Evolutionary conservation across 2,329 filamentous ascomycete species (phyloP).

Genomic region (Ciborinia camelliae): DNA sequence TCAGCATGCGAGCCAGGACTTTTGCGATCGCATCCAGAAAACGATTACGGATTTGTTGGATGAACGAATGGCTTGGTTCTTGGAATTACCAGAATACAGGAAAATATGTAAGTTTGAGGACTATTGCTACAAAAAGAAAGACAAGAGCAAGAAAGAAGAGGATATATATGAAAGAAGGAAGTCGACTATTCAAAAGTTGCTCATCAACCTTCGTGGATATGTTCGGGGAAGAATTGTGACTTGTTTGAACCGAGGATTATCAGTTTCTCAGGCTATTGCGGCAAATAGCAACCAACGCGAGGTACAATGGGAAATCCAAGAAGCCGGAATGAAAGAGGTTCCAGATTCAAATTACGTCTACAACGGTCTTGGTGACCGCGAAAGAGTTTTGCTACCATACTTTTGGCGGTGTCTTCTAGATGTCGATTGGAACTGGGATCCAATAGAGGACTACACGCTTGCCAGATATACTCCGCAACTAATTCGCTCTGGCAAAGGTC

Average conservation of each 20-base stretch:
- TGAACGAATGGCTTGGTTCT: conserved; percentile 41
- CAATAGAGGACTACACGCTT: neutral
- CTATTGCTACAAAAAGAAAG: conserved; percentile 12
- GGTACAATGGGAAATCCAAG: neutral
- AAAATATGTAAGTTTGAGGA: conserved; percentile 33
- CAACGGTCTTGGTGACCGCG: neutral
- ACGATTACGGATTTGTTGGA: conserved; percentile 38
- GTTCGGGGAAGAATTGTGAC: conserved; percentile 17
- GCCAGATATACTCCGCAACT: neutral
- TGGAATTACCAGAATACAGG: conserved; percentile 33
- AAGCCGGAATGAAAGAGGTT: neutral
- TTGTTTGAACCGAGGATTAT: neutral
- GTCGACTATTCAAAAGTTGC: neutral
- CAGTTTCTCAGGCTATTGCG: neutral
- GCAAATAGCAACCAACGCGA: neutral
- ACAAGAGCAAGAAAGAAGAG: neutral
- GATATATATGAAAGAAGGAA: conserved; percentile 11
- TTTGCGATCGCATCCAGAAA: conserved; percentile 47
- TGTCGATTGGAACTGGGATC: conserved; percentile 2
- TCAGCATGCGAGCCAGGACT: conserved; percentile 54
- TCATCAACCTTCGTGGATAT: conserved; percentile 10
- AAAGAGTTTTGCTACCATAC: conserved; percentile 11
- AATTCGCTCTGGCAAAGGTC: neutral
- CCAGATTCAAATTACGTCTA: neutral
- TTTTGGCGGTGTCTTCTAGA: conserved; percentile 9